Evolutionary conservation across 345 rosid genomes (phyloP), one percentile per base, ranked within the genome.

Genomic region (Odontarrhena argentea): DNA sequence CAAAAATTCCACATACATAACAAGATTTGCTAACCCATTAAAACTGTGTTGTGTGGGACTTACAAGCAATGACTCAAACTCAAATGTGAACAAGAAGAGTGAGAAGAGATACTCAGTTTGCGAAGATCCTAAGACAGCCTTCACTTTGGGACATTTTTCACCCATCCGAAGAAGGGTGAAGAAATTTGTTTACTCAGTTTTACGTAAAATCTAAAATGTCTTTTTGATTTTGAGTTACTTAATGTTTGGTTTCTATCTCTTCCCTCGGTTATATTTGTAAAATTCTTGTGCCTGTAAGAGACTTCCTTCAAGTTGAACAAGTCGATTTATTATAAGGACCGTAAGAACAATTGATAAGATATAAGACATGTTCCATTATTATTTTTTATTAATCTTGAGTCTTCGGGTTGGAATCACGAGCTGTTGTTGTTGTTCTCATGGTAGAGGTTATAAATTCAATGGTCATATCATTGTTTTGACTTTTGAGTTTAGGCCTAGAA

Each of bases 111-210:
- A 83, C 28, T 66, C 58, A 3, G 3, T 75, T n/a, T 86, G 91
- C 8, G 43, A 71, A 26, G 50, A 82, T 25, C 88, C 88, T 36
- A 53, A 37, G 32, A n/a, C 65, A 22, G 37, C 76, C 0, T 83
- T 86, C 82, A 18, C 83, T 83, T 25, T 83, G 91, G 91, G 91
- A 86, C 60, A 4, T 14, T 2, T 68, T 55, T 41, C 91, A 86
- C 59, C 91, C 91, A 0, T 70, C 76, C 0, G 85, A 83, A 68
- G 79, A 52, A 18, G 91, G 86, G 2, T 85, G 91, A 18, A 18
- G 91, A 64, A 71, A 30, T 73, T 78, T 5, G 77, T 81, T 51
- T 76, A 76, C 60, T 60, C 70, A 1, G 77, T 78, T 65, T 73
- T 83, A 51, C 64, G 43, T 9, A 3, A 51, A 46, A 37, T 34